These are phyloP conservation scores for Gorgonomyces haynaldii DNA, from an alignment of 192 early-diverging fungal genomes.

Conservation along the genomic window DNA sequence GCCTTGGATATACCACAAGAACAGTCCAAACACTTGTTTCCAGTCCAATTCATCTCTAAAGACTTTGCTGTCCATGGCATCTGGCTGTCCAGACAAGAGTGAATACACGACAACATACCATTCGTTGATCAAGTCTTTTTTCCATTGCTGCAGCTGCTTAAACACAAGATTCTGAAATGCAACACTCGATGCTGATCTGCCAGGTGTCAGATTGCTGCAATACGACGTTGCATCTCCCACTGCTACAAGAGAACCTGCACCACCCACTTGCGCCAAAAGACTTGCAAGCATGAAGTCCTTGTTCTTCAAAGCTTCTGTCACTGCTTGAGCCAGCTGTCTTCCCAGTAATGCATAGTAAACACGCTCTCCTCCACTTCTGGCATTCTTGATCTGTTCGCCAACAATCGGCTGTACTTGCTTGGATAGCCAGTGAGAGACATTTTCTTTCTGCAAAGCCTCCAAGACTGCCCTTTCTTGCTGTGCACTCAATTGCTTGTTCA, in stretches of 20 bases:
- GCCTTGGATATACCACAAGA: conserved; percentile 40
- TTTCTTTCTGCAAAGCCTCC: conserved; percentile 38
- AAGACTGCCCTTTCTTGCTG: conserved; percentile 16
- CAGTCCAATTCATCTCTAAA: conserved; percentile 16
- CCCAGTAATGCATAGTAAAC: conserved; percentile 48
- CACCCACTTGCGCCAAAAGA: conserved; percentile 62
- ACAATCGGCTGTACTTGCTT: too few species aligned
- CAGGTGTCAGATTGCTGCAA: conserved; percentile 23
- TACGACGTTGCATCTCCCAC: conserved; percentile 4
- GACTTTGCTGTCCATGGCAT: conserved; percentile 18
- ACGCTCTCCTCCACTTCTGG: conserved; percentile 2
- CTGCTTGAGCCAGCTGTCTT: conserved; percentile 53
- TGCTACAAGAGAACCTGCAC: conserved; percentile 31
- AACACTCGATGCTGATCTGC: conserved; percentile 13
- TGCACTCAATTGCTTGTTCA: too few species aligned
- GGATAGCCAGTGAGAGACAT: conserved; percentile 53
- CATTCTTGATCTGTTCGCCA: conserved; percentile 23
- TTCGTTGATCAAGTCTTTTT: conserved; percentile 5
- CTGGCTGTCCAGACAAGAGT: conserved; percentile 22
- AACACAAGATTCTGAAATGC: conserved; percentile 9
- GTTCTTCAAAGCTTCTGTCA: conserved; percentile 46
- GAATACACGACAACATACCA: conserved; percentile 27
- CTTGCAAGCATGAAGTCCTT: conserved; percentile 65
- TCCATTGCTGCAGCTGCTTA: conserved; percentile 29
- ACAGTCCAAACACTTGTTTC: conserved; percentile 36